phyloP scores from a whole-genome alignment of 805 yeast genomes.

The Groenewaldozyma tartarivorans region DNA sequence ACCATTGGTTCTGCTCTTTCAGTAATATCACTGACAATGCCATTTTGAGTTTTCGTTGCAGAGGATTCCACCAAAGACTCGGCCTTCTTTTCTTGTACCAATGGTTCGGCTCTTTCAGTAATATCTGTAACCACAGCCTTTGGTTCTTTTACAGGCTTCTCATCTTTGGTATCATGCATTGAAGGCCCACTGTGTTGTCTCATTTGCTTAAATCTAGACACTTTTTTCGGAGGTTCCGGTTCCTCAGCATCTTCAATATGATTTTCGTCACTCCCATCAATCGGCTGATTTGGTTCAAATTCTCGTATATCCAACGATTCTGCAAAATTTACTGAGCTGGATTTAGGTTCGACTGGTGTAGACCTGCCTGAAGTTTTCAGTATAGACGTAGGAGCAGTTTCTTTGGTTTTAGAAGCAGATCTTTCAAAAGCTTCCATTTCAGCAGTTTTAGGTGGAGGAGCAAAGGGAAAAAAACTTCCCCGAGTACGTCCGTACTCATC shows the following conservation, averaged over 20 bases:
- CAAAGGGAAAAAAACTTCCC: constrained; percentile 28
- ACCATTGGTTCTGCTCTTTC: constrained; percentile 5
- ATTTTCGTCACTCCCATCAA: background rate
- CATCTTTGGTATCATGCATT: background rate
- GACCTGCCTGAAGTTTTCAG: background rate
- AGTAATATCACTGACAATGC: constrained; percentile 7
- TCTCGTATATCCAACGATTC: background rate
- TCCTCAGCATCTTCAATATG: constrained; percentile 1
- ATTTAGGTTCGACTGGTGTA: background rate
- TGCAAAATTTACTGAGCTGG: background rate
- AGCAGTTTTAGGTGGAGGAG: constrained; percentile 1
- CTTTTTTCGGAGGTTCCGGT: constrained; percentile 12
- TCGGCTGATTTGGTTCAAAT: background rate
- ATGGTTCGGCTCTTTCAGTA: constrained; percentile 6
- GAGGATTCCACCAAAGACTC: too few relatives aligned
- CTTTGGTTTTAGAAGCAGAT: background rate
- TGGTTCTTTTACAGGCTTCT: constrained; percentile 9
- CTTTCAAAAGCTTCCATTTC: constrained; percentile 5
- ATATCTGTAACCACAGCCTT: too few relatives aligned
- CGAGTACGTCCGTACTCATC: constrained; percentile 28
- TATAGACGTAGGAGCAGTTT: background rate
- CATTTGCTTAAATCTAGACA: constrained; percentile 25
- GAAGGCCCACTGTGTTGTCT: background rate
- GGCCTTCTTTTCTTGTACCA: constrained; percentile 1
- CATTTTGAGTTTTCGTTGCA: too few relatives aligned